Evolutionary conservation across 345 rosid species (phyloP), one percentile per base, ranked within the genome.

Genomic region (Limnanthes douglasii): DNA sequence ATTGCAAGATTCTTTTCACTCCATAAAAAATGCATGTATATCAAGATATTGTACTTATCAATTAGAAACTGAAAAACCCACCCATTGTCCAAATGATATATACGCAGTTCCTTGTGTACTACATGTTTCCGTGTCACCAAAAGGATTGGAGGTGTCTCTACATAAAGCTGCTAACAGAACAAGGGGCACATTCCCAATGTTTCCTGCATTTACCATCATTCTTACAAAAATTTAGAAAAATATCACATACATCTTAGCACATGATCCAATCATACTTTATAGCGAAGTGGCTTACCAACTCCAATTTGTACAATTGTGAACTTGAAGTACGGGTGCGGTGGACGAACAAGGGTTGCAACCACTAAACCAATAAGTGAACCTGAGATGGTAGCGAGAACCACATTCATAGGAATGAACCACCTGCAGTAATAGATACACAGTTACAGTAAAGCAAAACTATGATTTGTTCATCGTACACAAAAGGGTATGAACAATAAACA

Each of bases 11-110:
- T n/a, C n/a, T n/a, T n/a, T n/a, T n/a, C n/a, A n/a, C n/a, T n/a
- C n/a, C n/a, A n/a, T n/a, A n/a, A n/a, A n/a, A n/a, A n/a, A n/a
- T n/a, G n/a, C n/a, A n/a, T n/a, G n/a, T n/a, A n/a, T n/a, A n/a
- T n/a, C n/a, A n/a, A n/a, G n/a, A n/a, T n/a, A n/a, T n/a, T n/a
- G n/a, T n/a, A n/a, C n/a, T n/a, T n/a, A n/a, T n/a, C n/a, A n/a
- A n/a, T n/a, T n/a, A n/a, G 16, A 38, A 29, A 30, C 24, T 31
- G 14, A 41, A 11, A 39, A 45, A 55, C 62, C 21, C 61, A 84
- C 98, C 99, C 96, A 92, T 55, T 92, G 99, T 35, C 99, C 99
- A 54, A 85, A 92, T 6, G 99, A 81, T 59, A 92, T 92, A 65
- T 92, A 92, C 11, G 95, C 96, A 37, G 90, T 85, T 58, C 94